Base-by-base conservation (phyloP, 129 eudicot species). In the Helichrysum umbraculigerum region DNA sequence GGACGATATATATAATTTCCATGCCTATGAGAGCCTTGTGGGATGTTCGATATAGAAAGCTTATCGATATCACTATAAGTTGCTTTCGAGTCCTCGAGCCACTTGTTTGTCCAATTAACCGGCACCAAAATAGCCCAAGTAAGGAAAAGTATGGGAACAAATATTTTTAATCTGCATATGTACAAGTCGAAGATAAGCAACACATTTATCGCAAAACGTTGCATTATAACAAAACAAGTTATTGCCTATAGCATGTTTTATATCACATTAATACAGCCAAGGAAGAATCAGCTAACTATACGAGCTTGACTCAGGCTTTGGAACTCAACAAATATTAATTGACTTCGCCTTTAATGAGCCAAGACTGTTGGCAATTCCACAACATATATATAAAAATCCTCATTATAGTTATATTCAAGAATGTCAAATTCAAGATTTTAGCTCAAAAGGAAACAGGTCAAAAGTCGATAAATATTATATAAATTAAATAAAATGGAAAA, bases 41-140 rank as follows among this genome's bases (percentile, higher is more conserved):
- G 97, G 78, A 95, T 76, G 78, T 95, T 95, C 71, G 97, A 91
- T 66, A 95, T 83, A 33, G 99, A 95, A 54, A 95, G 92, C 90
- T 87, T 87, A 84, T 95, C 99, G 32, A 95, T 91, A 70, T 83
- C 66, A 79, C 92, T 95, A 81, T 61, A 91, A 35, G 60, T 78
- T 32, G 79, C 82, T 3, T 77, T 62, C 15, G 84, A 66, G 51
- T n/a, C 17, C 74, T 76, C 83, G 41, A 95, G 79, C 19, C 90
- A 87, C 54, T 85, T 68, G 41, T 95, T 95, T 65, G 99, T 95
- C 84, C 82, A 89, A 78, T 95, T 89, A 42, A 95, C 92, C 15
- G 99, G 99, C 30, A 91, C 94, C 70, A 95, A 85, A 75, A 95
- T 39, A 66, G 93, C 86, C 83, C 88, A 89, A 0, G 97, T 85